Evolutionary conservation across 2,329 filamentous ascomycete genomes (phyloP).

Genomic region (Colletotrichum camelliae): DNA sequence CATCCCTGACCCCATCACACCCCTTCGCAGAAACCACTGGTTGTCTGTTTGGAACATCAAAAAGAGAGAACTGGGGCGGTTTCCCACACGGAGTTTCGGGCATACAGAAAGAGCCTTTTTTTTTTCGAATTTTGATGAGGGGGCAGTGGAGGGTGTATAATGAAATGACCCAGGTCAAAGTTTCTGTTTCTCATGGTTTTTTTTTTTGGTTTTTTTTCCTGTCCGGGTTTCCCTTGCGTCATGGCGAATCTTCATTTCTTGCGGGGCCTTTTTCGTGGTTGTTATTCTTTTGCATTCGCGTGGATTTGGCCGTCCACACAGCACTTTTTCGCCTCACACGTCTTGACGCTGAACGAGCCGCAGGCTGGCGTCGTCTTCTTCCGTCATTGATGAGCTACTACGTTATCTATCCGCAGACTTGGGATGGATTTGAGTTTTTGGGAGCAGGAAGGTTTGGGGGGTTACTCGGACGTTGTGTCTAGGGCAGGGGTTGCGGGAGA

Average conservation of each 20-base stretch:
- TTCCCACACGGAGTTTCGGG: conserved; percentile 15
- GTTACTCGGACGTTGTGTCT: neutral
- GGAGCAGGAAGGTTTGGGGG: neutral
- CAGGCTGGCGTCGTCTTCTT: conserved; percentile 6
- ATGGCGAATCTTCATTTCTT: neutral
- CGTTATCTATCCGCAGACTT: neutral
- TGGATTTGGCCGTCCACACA: neutral
- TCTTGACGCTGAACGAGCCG: conserved; percentile 5
- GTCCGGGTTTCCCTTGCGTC: neutral
- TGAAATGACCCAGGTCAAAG: neutral
- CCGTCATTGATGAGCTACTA: neutral
- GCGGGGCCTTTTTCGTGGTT: neutral
- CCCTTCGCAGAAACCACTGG: neutral
- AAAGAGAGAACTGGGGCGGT: neutral
- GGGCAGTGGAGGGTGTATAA: neutral
- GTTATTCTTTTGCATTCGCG: neutral
- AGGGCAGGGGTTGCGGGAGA: neutral
- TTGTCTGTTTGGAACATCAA: neutral
- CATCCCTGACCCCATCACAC: neutral
- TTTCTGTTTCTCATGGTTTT: neutral
- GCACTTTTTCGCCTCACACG: neutral
- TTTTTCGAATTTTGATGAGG: neutral
- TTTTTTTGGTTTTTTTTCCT: neutral
- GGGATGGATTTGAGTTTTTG: conserved; percentile 5
- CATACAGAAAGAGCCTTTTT: conserved; percentile 13